These are phyloP conservation scores for Penicillium sp. DNA, from an alignment of 2,329 filamentous ascomycete species.

Conservation along the genomic window DNA sequence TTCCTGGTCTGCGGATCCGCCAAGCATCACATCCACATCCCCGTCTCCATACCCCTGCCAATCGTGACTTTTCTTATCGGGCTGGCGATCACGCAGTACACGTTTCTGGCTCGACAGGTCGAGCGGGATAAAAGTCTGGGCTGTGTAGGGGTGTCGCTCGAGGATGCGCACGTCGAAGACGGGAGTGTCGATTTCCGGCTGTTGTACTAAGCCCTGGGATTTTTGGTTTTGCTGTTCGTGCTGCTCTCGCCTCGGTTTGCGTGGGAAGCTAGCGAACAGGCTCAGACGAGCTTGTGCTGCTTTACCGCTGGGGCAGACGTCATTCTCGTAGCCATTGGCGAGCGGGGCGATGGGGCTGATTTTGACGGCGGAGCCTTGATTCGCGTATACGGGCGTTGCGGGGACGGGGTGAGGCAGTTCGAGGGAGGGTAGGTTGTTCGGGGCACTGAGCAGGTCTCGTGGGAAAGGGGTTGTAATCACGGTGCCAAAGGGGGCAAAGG, in stretches of 20 bases:
- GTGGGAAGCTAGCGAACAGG: slow-evolving; percentile 81
- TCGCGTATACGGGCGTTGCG: slow-evolving; percentile 60
- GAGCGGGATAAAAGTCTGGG: slow-evolving; percentile 86
- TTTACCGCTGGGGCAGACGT: slow-evolving; percentile 35
- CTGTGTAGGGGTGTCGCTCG: slow-evolving; percentile 89
- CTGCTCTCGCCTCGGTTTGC: slow-evolving; percentile 44
- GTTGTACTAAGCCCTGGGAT: too few relatives aligned
- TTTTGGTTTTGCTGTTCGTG: slow-evolving; percentile 1
- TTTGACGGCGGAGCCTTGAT: slow-evolving; percentile 86
- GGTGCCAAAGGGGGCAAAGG: slow-evolving; percentile 77
- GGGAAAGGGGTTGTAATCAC: slow-evolving; percentile 70
- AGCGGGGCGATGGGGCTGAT: slow-evolving; percentile 76
- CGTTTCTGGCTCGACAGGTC: slow-evolving; percentile 41
- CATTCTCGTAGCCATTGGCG: slow-evolving; percentile 61
- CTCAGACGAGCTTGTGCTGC: slow-evolving; percentile 66
- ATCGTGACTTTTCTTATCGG: slow-evolving; percentile 10
- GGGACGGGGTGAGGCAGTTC: slow-evolving; percentile 26
- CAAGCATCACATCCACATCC: slow-evolving; percentile 7
- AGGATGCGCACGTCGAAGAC: slow-evolving; percentile 68
- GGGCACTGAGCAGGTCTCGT: slow-evolving; percentile 46
- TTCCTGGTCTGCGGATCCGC: slow-evolving; percentile 7
- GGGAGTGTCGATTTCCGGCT: slow-evolving; percentile 8
- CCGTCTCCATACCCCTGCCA: slow-evolving; percentile 13
- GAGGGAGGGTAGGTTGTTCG: slow-evolving; percentile 44
- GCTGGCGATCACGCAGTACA: slow-evolving; percentile 5